These are phyloP conservation scores for Verticillium nonalfalfae DNA, from an alignment of 2,329 filamentous ascomycete genomes.

Conservation along the genomic window DNA sequence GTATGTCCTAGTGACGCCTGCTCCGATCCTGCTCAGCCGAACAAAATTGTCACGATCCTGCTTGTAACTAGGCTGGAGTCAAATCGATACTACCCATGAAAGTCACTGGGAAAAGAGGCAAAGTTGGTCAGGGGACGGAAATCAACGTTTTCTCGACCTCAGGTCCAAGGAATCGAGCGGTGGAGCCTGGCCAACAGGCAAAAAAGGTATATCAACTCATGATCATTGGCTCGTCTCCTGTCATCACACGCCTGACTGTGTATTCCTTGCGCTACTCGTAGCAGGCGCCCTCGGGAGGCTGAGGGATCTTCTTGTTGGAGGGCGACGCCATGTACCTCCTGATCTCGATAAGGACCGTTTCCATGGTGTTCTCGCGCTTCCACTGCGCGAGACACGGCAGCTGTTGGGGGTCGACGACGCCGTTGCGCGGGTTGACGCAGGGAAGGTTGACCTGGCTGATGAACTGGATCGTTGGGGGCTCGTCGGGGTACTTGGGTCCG, in stretches of 20 bases:
- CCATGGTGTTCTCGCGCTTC: constrained; percentile 92
- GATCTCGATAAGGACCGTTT: constrained; percentile 83
- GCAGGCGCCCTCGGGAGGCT: constrained; percentile 78
- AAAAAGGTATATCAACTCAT: neutral
- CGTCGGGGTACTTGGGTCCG: constrained; percentile 80
- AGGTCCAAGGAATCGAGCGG: neutral
- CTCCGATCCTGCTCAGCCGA: too few species aligned
- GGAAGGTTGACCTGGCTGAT: constrained; percentile 95
- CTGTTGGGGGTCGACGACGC: constrained; percentile 77
- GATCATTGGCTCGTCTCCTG: neutral
- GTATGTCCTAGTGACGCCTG: too few species aligned
- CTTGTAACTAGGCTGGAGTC: too few species aligned
- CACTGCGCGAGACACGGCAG: constrained; percentile 82
- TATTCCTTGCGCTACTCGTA: constrained; percentile 18
- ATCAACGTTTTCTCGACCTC: neutral
- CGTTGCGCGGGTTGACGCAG: constrained; percentile 76
- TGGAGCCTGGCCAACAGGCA: neutral
- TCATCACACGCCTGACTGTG: neutral
- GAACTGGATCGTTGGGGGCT: constrained; percentile 85
- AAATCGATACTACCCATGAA: too few species aligned
- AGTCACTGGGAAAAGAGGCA: too few species aligned
- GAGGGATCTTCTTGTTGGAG: constrained; percentile 88
- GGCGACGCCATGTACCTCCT: constrained; percentile 91
- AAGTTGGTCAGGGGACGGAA: too few species aligned
- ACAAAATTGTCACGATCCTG: too few species aligned